Evolutionary conservation across 495 filamentous ascomycete species (phyloP), one percentile per base, ranked within the genome.

Genomic region (Penicillium fimorum): DNA sequence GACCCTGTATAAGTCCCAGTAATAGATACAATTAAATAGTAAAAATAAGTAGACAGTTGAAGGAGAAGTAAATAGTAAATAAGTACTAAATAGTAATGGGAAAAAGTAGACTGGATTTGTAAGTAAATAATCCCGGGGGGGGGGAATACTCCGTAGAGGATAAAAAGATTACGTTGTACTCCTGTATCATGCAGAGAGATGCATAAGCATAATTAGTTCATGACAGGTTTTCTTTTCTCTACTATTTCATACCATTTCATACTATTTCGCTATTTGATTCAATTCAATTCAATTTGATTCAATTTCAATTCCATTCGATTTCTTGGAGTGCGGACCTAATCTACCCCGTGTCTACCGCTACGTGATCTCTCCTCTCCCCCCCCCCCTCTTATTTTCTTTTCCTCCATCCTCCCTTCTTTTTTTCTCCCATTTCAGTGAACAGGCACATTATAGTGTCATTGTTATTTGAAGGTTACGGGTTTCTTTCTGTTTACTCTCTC

Each of bases 391-490:
- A 47, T 58, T 51, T 55, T 56, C 56, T 45, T 57, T 58, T 47
- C 57, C 52, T 48, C 52, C 47, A 48, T 50, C 41, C 57, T 43
- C 51, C 55, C 53, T 58, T 56, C 53, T 43, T 51, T 47, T 47
- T 22, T 58, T 47, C 47, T 57, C 53, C 59, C 55, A 33, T 53
- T 45, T 50, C 40, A 50, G 35, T 55, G 53, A 53, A 29, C 56
- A 33, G 30, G 11, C 30, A 51, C 50, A 49, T 49, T 37, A 4
- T 6, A 10, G 27, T 47, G 45, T 44, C 25, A 22, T 30, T 47
- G n/a, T 47, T 27, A 47, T 68, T 59, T 61, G 50, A 60, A 59
- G 67, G 65, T 67, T 65, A 58, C 67, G 63, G 66, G 50, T 25
- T 43, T 52, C 3, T 58, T 45, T 57, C 67, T 61, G 54, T 59